Evolutionary conservation across 2,329 filamentous ascomycete genomes (phyloP).

Genomic region (Cladophialophora bantiana): DNA sequence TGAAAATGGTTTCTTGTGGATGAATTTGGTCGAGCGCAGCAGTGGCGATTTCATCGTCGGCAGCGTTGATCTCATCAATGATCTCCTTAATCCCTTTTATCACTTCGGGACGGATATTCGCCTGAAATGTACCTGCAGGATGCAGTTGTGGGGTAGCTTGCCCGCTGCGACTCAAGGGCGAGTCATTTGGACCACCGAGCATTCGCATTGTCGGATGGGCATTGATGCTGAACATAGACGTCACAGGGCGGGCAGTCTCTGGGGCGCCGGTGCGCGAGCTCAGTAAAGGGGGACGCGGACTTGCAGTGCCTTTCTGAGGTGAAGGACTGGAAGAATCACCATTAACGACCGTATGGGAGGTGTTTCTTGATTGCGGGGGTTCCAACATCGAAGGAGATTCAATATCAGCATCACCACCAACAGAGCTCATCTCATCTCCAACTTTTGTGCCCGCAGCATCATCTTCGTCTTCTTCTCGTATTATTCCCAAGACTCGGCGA

Average conservation of each 20-base stretch:
- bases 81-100: slow-evolving; percentile 95
- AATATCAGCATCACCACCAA: slow-evolving; percentile 64
- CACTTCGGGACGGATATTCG: slow-evolving; percentile 86
- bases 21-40: slow-evolving; percentile 92
- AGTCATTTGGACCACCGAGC: slow-evolving; percentile 41
- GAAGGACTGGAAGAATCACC: slow-evolving; percentile 32
- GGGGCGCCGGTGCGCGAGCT: slow-evolving; percentile 67
- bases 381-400: slow-evolving; percentile 51
- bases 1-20: slow-evolving; percentile 89
- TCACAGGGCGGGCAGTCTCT: slow-evolving; percentile 52
- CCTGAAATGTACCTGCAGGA: slow-evolving; percentile 45
- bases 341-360: slow-evolving; percentile 23
- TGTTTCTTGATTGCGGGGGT: slow-evolving; percentile 11
- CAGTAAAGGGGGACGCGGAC: slow-evolving; percentile 66
- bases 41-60: slow-evolving; percentile 89
- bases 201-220: slow-evolving; percentile 64
- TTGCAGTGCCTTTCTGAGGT: slow-evolving; percentile 40
- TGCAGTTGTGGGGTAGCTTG: slow-evolving; percentile 43
- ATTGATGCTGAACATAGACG: slow-evolving; percentile 88
- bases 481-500: slow-evolving; percentile 84
- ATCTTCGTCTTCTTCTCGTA: slow-evolving; percentile 88
- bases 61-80: slow-evolving; percentile 90
- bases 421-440: slow-evolving; percentile 62
- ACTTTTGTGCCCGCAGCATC: slow-evolving; percentile 57
- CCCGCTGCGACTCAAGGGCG: slow-evolving; percentile 47